These are phyloP conservation scores for Boletellus deceptivus DNA, from an alignment of 1,284 basidiomycete genomes.

Conservation along the genomic window DNA sequence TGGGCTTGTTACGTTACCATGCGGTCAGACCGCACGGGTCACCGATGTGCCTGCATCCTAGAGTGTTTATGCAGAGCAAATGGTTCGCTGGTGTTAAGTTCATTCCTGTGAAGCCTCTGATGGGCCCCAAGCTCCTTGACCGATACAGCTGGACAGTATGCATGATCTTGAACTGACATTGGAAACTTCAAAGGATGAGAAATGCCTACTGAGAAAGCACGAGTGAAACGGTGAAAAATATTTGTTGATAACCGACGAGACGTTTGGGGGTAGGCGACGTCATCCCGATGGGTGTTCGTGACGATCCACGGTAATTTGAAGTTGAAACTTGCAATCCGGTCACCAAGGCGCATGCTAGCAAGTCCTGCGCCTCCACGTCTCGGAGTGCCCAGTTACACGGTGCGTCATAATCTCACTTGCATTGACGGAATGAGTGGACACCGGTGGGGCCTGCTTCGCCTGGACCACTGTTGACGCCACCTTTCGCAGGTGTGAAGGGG, in stretches of 20 bases:
- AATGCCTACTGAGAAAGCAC: background rate
- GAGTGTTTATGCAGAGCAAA: background rate
- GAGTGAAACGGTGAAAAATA: background rate
- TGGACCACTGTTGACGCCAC: slow-evolving; percentile 1
- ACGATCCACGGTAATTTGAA: background rate
- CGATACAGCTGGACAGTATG: background rate
- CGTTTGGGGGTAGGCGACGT: background rate
- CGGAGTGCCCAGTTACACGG: too few species aligned
- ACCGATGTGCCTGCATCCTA: background rate
- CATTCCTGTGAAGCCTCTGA: background rate
- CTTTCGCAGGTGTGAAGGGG: background rate
- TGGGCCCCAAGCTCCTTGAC: background rate
- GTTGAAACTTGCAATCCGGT: background rate
- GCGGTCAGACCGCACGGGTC: slow-evolving; percentile 12
- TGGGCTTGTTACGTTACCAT: slow-evolving; percentile 7
- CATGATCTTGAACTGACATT: background rate
- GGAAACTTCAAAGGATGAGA: background rate
- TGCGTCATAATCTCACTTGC: slow-evolving; percentile 1
- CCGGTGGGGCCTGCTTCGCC: too few species aligned
- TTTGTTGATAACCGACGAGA: background rate
- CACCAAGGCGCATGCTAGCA: background rate
- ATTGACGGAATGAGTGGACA: too few species aligned
- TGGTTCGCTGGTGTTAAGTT: background rate
- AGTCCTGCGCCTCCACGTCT: background rate
- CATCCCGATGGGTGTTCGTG: background rate